Base-by-base conservation (phyloP, 441 rosid species). In the Cnidoscolus chayamansa region DNA sequence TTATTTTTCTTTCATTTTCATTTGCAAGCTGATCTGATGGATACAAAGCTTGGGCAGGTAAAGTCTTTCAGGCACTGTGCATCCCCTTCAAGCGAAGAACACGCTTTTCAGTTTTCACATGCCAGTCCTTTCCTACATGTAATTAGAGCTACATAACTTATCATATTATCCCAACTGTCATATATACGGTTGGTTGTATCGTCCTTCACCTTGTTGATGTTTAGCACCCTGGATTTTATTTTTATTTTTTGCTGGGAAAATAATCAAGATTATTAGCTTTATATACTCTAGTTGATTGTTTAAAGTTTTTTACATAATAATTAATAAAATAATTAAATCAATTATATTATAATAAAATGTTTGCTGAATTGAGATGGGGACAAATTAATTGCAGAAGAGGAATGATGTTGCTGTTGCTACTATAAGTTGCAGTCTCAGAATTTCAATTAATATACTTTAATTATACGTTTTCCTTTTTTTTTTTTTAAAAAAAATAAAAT, bases 21-120 rank as follows among this genome's bases (percentile, higher is more conserved):
- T 54, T 67, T 53, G 60, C 56, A 58, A 63, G 13, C 50, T 16
- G 32, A 54, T 66, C 65, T 15, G 63, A 58, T 56, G 55, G 53
- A 57, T 40, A 20, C 13, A 59, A 13, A 17, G 13, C 45, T 19
- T n/a, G 12, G 53, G 53, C 55, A 17, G 9, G 40, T 63, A 49
- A 19, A 50, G 55, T 43, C 68, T 3, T 56, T 40, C 12, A 30
- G 40, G 8, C 25, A 25, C 25, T 25, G 25, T 25, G 25, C 25
- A 25, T 25, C 25, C 25, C 25, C 25, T 25, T 25, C 25, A 43
- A 19, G 56, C n/a, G 3, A 64, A 48, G 9, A 43, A 10, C 4
- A 3, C 37, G 25, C 17, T 66, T 66, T 66, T 25, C 3, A 67
- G 11, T 66, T 66, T 66, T 25, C 3, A 67, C 48, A 51, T 51